Conservation (phyloP, 345 rosid species). For the Citropsis articulata region DNA sequence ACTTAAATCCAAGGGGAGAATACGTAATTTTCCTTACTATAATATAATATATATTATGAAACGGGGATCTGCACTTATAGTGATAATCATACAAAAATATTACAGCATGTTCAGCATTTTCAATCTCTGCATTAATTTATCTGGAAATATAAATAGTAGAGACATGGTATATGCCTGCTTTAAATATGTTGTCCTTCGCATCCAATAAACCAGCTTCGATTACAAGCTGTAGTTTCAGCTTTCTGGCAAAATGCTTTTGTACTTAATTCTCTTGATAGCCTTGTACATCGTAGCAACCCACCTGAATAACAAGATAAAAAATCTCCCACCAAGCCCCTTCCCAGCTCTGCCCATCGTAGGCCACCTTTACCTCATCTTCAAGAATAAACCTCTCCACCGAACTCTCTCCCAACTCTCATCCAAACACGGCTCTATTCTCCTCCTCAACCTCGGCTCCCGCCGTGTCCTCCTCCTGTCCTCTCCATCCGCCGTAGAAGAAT, state of each 20-base stretch:
- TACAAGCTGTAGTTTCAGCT: neutral
- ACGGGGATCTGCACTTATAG: no score
- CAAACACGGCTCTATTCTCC: conserved; percentile 18
- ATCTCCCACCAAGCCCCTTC: conserved; percentile 28
- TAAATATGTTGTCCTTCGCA: neutral
- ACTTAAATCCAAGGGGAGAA: no score
- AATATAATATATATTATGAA: no score
- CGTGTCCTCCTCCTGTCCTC: conserved; percentile 30
- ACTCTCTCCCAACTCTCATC: conserved; percentile 24
- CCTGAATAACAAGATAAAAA: neutral
- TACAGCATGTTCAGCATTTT: neutral
- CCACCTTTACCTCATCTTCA: conserved; percentile 32
- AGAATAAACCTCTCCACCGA: conserved; percentile 26
- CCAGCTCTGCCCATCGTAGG: conserved; percentile 29
- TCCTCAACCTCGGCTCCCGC: conserved; percentile 26
- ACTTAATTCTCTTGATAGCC: conserved; percentile 2
- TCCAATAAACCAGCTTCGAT: neutral
- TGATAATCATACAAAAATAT: no score
- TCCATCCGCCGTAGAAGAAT: conserved; percentile 24
- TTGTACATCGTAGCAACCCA: conserved; percentile 15
- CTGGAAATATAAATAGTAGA: no score
- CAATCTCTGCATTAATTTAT: neutral
- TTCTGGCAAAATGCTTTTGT: neutral
- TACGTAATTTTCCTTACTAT: no score
- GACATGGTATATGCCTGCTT: neutral